Base-by-base conservation (phyloP, 306 rosid genomes). In the Mimosa bimucronata region DNA sequence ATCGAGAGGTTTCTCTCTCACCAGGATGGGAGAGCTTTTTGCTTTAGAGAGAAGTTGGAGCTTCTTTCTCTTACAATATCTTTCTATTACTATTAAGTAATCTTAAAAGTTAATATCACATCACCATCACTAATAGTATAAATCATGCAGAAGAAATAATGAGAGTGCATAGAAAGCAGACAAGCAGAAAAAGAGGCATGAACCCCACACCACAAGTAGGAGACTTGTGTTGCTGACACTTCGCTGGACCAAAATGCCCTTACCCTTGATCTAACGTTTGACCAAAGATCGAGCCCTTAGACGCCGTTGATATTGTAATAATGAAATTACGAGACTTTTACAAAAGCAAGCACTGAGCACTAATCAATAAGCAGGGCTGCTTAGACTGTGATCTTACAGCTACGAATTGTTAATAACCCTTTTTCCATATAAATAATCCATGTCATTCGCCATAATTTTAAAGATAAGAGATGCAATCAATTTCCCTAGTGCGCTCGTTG, bases 401-500 rank as follows among this genome's bases (percentile, higher is more conserved):
- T 31, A 38, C 46, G 28, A 60, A 11, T 81, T 41, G 65, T 75
- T 9, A 67, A 13, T 9, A 16, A 26, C 40, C 61, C 52, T 18
- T 34, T 58, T 2, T 18, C 26, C 28, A 55, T 8, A 3, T 69
- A 30, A n/a, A n/a, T 23, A 44, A 62, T 38, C 23, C 37, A 25
- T 70, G 37, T 28, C 28, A 64, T 26, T 44, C 28, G 4, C 30
- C 28, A 9, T 2, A 13, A 42, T 16, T 4, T n/a, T n/a, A n/a
- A 55, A 44, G 45, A 11, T 66, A 34, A 77, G 83, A 76, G 84
- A 75, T 87, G 83, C 89, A 75, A 34, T 79, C 62, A 77, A 44
- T 65, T 53, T 53, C 85, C 53, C 25, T 75, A 40, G 42, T 41
- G 55, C 45, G 60, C 53, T 61, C 69, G 34, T 58, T 91, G 52